These are phyloP conservation scores for Claviceps fusiformis DNA, from an alignment of 2,329 filamentous ascomycete species.

Conservation along the genomic window DNA sequence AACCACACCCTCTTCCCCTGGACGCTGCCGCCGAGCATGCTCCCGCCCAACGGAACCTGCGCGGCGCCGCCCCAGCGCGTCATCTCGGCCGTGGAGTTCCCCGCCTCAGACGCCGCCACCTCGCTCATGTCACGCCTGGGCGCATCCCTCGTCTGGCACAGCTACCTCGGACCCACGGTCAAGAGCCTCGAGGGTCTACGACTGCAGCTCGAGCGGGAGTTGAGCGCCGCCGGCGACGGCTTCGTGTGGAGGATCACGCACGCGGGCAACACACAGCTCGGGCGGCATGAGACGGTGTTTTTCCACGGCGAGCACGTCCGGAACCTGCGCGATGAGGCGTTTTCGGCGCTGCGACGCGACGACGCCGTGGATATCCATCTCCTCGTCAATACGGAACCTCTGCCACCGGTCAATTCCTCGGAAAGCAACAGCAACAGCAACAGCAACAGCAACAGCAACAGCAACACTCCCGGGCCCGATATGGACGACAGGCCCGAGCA, in stretches of 20 bases:
- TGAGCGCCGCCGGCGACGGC: slow-evolving; percentile 25
- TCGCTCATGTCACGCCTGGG: slow-evolving; percentile 20
- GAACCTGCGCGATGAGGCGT: slow-evolving; percentile 69
- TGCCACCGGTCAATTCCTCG: slow-evolving; percentile 12
- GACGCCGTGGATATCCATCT: slow-evolving; percentile 63
- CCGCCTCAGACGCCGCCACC: slow-evolving; percentile 27
- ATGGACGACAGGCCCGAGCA: background rate
- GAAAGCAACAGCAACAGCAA: slow-evolving; percentile 4
- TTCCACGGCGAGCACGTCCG: slow-evolving; percentile 64
- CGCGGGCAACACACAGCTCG: slow-evolving; percentile 67
- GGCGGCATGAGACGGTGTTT: slow-evolving; percentile 77
- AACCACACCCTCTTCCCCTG: slow-evolving; percentile 87
- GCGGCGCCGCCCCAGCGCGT: slow-evolving; percentile 55
- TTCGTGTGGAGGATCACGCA: slow-evolving; percentile 59
- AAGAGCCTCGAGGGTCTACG: slow-evolving; percentile 42
- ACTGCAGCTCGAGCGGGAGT: slow-evolving; percentile 55
- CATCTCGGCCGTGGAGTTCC: slow-evolving; percentile 55
- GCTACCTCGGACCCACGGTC: slow-evolving; percentile 30
- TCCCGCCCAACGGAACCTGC: slow-evolving; percentile 68
- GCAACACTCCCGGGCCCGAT: background rate
- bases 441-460: too few species aligned
- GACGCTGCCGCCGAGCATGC: slow-evolving; percentile 66
- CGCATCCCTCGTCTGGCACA: slow-evolving; percentile 21
- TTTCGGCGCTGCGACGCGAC: slow-evolving; percentile 62
- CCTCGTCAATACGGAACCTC: slow-evolving; percentile 21